Evolutionary conservation across 2,329 filamentous ascomycete species (phyloP), one percentile per base, ranked within the genome.

Genomic region (Grosmannia serpens): DNA sequence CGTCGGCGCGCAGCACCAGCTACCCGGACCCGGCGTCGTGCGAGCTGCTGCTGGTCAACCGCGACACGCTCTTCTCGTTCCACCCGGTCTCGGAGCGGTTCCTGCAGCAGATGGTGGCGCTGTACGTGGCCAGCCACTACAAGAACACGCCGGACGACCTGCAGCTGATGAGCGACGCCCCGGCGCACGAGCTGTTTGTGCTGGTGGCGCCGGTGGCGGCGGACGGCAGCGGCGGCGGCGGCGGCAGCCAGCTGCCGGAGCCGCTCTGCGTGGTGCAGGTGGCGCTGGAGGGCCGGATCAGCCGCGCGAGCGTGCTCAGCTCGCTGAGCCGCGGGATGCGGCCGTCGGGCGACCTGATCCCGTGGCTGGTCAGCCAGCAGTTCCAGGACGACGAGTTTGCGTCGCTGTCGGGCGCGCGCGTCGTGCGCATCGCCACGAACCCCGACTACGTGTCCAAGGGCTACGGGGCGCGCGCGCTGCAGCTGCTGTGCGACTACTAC

Each of bases 371-470:
- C 62, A 95, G 90, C 70, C 91, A 97, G 70, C 94, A 99, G 70
- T 99, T 96, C 76, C 94, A 97, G 69, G 94, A 99, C 66, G 90
- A 95, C 64, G 91, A 96, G 64, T 99, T 99, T 69, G 94, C 92
- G 15, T 86, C 88, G 47, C 79, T 99, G 1, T 97, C 92, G 17
- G 95, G 94, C 58, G 94, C 92, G 38, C 84, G 94, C 61, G 77
- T 99, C 53, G 92, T 99, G 20, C 85, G 94, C 54, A 97, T 99
- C 67, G 94, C 95, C 24, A 96, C 94, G 0, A 95, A 96, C 69
- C 94, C 95, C 0, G 91, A 97, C 64, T 96, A 96, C 66, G 79
- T 87, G 56, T 83, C 81, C 53, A 96, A 95, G 89, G 94, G 95
- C 27, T 99, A 99, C 69, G 94, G 94, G 20, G 88, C 88, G 26